A percentile compares a stretch with the other conserved stretches of the same genome.
These are phyloP conservation scores for Oropetium thomaeum DNA, from an alignment of 176 grass and related monocot species.

Conservation along the genomic window DNA sequence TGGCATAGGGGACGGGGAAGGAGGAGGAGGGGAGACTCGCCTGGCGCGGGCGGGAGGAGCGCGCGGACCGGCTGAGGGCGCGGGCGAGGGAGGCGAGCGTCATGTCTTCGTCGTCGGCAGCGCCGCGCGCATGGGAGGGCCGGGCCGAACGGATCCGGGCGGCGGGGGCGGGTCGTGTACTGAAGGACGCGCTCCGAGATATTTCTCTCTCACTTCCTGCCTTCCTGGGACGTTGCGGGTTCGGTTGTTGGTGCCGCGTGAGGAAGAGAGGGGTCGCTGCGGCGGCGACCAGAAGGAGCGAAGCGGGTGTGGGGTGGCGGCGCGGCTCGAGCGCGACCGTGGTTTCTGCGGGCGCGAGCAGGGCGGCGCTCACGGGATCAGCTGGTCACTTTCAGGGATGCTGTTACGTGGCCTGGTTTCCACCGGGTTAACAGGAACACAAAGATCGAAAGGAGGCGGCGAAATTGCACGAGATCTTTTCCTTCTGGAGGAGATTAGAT, in stretches of 20 bases:
- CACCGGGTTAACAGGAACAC: neutral
- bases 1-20: neutral
- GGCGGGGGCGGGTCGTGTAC: neutral
- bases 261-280: conserved; percentile 1
- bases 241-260: neutral
- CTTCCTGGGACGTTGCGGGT: neutral
- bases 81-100: conserved; percentile 66
- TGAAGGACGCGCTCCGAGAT: conserved; percentile 1
- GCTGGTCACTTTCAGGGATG: neutral
- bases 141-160: conserved; percentile 27
- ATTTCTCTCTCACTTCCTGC: neutral
- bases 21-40: neutral
- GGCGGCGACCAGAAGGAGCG: conserved; percentile 40
- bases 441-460: too few relatives aligned
- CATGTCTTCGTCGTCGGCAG: conserved; percentile 38
- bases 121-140: conserved; percentile 27
- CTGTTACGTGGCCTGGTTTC: neutral
- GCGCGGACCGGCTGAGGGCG: conserved; percentile 60
- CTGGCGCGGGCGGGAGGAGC: conserved; percentile 47
- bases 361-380: conserved; percentile 39
- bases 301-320: neutral
- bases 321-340: conserved; percentile 8
- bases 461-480: neutral
- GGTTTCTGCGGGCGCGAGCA: neutral
- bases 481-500: neutral